Evolutionary conservation across 495 filamentous ascomycete species (phyloP).

Genomic region (Lepraria neglecta): DNA sequence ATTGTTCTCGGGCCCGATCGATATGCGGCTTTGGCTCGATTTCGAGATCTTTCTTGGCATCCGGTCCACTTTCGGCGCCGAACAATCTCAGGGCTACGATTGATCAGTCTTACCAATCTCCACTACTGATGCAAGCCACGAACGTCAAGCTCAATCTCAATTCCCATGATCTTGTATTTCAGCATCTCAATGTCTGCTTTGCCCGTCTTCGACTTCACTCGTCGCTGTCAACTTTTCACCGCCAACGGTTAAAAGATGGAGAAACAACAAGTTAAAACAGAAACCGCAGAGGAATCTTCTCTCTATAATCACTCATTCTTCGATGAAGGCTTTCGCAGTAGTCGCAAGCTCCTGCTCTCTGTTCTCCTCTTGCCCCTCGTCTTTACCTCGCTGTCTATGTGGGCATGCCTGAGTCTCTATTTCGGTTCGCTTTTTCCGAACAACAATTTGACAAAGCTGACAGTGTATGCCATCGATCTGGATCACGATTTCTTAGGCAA

Average conservation of each 20-base stretch:
- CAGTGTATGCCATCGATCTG: background rate
- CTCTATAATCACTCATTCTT: background rate
- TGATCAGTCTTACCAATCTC: background rate
- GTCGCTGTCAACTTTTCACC: background rate
- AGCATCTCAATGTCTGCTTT: background rate
- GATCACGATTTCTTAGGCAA: background rate
- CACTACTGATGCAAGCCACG: background rate
- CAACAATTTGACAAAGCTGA: background rate
- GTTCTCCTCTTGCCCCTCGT: background rate
- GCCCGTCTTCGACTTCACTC: background rate
- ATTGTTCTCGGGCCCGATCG: background rate
- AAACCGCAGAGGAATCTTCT: background rate
- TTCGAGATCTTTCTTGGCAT: background rate
- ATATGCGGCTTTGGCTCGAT: background rate
- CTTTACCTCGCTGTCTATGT: conserved; percentile 1
- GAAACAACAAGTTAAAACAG: background rate
- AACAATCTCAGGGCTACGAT: background rate
- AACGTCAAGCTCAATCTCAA: background rate
- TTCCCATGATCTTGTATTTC: background rate
- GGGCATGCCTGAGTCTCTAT: background rate
- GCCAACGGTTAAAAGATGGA: background rate
- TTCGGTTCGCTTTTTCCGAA: background rate
- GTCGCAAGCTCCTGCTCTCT: background rate
- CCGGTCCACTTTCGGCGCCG: conserved; percentile 4
- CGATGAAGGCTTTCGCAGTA: background rate